Conservation (phyloP, 2,329 filamentous ascomycete genomes). For the Parastagonospora nodorum region DNA sequence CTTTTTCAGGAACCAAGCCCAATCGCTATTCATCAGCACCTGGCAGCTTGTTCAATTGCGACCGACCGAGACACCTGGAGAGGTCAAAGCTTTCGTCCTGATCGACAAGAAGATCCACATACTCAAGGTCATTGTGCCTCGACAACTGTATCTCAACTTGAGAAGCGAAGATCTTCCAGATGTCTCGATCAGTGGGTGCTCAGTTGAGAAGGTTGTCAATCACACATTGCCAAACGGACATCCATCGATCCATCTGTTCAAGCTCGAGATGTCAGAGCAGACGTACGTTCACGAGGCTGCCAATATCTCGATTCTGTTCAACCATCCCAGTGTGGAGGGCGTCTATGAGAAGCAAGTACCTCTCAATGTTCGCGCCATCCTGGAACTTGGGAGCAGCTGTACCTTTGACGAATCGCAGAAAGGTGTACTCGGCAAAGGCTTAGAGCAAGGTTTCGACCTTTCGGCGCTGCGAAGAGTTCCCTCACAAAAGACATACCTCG, state of each 20-base stretch:
- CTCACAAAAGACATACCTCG: constrained; percentile 74
- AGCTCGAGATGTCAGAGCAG: constrained; percentile 86
- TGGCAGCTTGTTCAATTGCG: constrained; percentile 94
- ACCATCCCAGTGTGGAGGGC: constrained; percentile 92
- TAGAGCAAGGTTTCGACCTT: constrained; percentile 93
- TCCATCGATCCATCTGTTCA: constrained; percentile 91
- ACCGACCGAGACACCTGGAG: constrained; percentile 80
- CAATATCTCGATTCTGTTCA: constrained; percentile 82
- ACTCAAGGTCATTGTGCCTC: constrained; percentile 85
- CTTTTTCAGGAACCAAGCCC: constrained; percentile 89
- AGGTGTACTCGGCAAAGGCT: constrained; percentile 86
- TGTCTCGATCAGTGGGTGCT: constrained; percentile 82
- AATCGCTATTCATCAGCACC: constrained; percentile 85
- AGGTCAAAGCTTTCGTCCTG: constrained; percentile 86
- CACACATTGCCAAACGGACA: constrained; percentile 95
- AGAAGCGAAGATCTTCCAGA: constrained; percentile 87
- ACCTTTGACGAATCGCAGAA: constrained; percentile 90
- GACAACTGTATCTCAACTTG: constrained; percentile 89
- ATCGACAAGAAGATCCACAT: constrained; percentile 92
- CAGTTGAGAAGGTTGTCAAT: constrained; percentile 90
- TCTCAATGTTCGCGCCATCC: constrained; percentile 80
- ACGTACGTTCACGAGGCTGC: constrained; percentile 83
- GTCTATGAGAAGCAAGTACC: constrained; percentile 96
- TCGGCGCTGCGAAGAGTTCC: constrained; percentile 71
- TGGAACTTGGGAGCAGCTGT: constrained; percentile 88